These are phyloP conservation scores for Botrytis hyacinthi DNA, from an alignment of 2,329 filamentous ascomycete genomes.

Conservation along the genomic window DNA sequence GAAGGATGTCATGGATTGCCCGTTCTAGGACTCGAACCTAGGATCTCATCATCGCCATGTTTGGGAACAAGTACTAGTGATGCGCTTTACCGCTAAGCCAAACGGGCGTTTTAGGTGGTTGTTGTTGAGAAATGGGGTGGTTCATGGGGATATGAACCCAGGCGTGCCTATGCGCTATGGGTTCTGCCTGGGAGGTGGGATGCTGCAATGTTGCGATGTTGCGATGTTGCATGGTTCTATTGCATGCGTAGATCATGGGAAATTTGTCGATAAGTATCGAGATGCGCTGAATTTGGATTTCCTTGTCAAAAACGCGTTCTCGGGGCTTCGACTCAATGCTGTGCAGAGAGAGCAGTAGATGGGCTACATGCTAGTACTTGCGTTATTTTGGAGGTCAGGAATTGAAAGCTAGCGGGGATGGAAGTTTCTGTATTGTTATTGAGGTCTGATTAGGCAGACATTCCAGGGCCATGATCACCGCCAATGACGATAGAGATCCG, in stretches of 20 bases:
- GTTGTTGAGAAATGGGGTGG: fast-evolving
- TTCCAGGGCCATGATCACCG: not conserved
- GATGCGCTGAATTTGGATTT: not conserved
- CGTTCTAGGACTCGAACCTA: constrained; percentile 19
- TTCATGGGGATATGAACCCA: fast-evolving
- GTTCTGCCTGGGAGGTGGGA: not conserved
- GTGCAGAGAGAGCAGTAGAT: not conserved
- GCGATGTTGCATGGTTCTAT: not conserved
- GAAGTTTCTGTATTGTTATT: not conserved
- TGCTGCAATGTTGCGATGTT: not conserved
- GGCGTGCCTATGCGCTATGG: not conserved
- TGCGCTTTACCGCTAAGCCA: constrained; percentile 20
- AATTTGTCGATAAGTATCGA: not conserved
- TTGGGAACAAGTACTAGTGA: constrained; percentile 1
- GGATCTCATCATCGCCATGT: constrained; percentile 10
- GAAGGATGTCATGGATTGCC: fast-evolving
- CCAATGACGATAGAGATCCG: fast-evolving
- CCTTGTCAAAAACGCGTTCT: not conserved
- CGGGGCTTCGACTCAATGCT: not conserved
- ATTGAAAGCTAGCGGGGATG: not conserved
- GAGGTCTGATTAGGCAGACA: not conserved
- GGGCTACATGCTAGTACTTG: not conserved
- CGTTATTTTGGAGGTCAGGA: not conserved
- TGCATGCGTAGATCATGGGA: no score
- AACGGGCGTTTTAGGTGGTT: not conserved